Conservation (phyloP, 139 green algal genomes). For the Chlorella sp. region DNA sequence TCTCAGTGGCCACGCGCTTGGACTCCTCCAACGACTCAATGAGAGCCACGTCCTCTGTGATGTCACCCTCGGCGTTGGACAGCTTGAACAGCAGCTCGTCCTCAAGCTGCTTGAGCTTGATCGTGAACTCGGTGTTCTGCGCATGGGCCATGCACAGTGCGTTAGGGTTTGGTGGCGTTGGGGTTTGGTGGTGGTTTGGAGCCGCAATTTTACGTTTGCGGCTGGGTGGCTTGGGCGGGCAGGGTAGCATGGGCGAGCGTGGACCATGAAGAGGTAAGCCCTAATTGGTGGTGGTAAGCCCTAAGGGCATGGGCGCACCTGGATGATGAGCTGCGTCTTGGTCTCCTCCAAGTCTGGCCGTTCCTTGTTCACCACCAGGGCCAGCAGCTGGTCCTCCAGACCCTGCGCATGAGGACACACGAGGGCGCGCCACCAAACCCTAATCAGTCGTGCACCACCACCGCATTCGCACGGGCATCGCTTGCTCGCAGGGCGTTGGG, state of each 20-base stretch:
- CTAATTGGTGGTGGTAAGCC: too few species aligned
- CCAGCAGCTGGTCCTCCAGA: slow-evolving; percentile 83
- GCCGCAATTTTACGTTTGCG: too few species aligned
- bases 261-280: too few species aligned
- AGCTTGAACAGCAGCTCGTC: slow-evolving; percentile 80
- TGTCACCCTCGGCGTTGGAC: slow-evolving; percentile 77
- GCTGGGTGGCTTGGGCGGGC: too few species aligned
- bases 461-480: not conserved
- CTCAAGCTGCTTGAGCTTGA: slow-evolving; percentile 83
- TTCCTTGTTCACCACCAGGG: slow-evolving; percentile 85
- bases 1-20: slow-evolving; percentile 79
- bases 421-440: too few species aligned
- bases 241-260: too few species aligned
- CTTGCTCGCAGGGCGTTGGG: too few species aligned
- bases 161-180: too few species aligned
- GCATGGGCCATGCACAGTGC: too few species aligned
- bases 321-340: slow-evolving; percentile 83
- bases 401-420: too few species aligned
- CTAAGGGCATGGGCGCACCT: too few species aligned
- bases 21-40: slow-evolving; percentile 82
- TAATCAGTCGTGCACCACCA: not conserved
- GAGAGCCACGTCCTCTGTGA: slow-evolving; percentile 86
- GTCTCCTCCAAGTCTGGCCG: slow-evolving; percentile 80
- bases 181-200: too few species aligned
- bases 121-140: slow-evolving; percentile 86